A percentile compares a stretch with the other conserved stretches of the same genome.
phyloP scores from a whole-genome alignment of 805 yeast genomes.

The Nakazawaea wickerhamii region DNA sequence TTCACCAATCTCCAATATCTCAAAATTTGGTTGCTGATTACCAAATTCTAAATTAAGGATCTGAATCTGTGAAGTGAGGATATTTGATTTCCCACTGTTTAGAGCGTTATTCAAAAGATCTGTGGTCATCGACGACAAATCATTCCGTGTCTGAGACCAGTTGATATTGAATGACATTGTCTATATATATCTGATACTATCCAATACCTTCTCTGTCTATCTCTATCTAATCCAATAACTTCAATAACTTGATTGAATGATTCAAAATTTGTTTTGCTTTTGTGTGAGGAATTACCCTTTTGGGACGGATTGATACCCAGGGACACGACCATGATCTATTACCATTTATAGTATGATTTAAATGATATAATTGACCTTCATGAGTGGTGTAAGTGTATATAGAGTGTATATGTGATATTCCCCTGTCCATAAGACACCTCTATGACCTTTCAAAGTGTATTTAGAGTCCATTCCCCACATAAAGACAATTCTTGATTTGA shows the following conservation, averaged over 20 bases:
- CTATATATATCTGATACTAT: background rate
- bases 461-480: no score
- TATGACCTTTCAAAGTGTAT: no score
- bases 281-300: background rate
- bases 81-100: slow-evolving; percentile 69
- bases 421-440: no score
- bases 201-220: background rate
- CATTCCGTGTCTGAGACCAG: slow-evolving; percentile 71
- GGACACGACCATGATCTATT: background rate
- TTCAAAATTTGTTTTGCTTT: no score
- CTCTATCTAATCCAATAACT: no score
- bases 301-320: background rate
- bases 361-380: no score
- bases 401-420: no score
- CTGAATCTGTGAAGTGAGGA: slow-evolving; percentile 61
- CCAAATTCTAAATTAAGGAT: slow-evolving; percentile 74
- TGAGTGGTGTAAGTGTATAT: no score
- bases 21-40: slow-evolving; percentile 65
- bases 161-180: slow-evolving; percentile 72
- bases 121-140: slow-evolving; percentile 55
- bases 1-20: slow-evolving; percentile 79
- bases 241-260: no score
- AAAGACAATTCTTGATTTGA: no score
- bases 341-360: no score
- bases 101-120: slow-evolving; percentile 66